Percentiles rank a stretch among this genome's conserved stretches.
phyloP scores from a whole-genome alignment of 495 filamentous ascomycete species.

The Aspergillus leporis region DNA sequence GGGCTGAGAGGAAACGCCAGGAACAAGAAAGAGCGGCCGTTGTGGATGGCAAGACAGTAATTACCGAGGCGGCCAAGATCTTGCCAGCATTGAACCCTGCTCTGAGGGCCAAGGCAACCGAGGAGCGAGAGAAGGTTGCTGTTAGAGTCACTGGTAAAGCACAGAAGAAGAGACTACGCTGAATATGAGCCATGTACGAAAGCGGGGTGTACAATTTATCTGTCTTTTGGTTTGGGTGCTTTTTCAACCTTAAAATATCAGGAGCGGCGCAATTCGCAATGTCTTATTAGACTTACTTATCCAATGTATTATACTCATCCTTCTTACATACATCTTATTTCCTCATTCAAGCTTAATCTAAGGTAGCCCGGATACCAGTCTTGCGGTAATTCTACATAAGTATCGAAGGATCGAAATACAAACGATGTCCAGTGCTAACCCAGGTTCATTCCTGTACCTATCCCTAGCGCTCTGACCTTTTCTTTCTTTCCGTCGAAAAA shows the following conservation, averaged over 20 bases:
- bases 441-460: conserved; percentile 1
- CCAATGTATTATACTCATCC: conserved; percentile 44
- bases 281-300: conserved; percentile 33
- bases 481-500: no score
- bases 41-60: conserved; percentile 42
- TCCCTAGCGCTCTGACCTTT: not conserved
- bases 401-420: not conserved
- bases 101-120: conserved; percentile 29
- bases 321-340: conserved; percentile 7
- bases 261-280: conserved; percentile 40
- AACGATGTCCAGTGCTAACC: not conserved
- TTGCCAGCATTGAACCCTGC: conserved; percentile 41
- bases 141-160: conserved; percentile 31
- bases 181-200: not conserved
- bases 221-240: conserved; percentile 18
- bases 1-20: conserved; percentile 41
- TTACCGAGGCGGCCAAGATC: conserved; percentile 32
- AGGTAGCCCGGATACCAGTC: not conserved
- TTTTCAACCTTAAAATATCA: conserved; percentile 34
- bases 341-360: not conserved
- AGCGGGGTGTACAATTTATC: conserved; percentile 24
- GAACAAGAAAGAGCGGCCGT: conserved; percentile 27
- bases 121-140: conserved; percentile 44
- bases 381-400: not conserved
- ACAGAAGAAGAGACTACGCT: conserved; percentile 29